Conservation (phyloP, 1,284 basidiomycete genomes). For the Naganishia cerealis region DNA sequence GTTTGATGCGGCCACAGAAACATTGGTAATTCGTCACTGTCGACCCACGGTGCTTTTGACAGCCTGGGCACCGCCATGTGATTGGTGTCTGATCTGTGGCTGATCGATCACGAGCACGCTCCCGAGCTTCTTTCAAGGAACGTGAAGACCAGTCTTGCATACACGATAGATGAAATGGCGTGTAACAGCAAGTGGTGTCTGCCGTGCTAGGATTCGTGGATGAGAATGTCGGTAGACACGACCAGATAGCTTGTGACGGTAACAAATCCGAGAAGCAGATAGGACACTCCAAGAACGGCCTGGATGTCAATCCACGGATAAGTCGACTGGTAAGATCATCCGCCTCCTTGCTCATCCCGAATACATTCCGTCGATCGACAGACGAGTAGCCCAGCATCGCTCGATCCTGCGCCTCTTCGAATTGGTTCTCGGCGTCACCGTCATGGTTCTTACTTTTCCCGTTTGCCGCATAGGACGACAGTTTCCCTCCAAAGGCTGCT, state of each 20-base stretch:
- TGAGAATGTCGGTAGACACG: constrained; percentile 60
- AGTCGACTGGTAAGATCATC: constrained; percentile 51
- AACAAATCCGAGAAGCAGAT: constrained; percentile 54
- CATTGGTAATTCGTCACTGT: constrained; percentile 71
- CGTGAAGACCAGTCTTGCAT: constrained; percentile 78
- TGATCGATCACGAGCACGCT: constrained; percentile 52
- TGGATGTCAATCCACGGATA: constrained; percentile 45
- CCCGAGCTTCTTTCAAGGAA: constrained; percentile 63
- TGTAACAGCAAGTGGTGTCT: constrained; percentile 54
- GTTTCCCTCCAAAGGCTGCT: constrained; percentile 31
- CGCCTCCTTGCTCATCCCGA: constrained; percentile 42
- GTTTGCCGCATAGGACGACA: constrained; percentile 13
- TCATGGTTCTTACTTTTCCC: background rate
- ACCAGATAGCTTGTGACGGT: constrained; percentile 52
- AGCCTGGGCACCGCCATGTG: constrained; percentile 80
- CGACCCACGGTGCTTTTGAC: constrained; percentile 68
- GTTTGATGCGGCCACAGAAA: constrained; percentile 35
- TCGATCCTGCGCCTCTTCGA: constrained; percentile 33
- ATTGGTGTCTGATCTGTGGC: constrained; percentile 32
- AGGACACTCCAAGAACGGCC: constrained; percentile 52
- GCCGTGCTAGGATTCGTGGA: constrained; percentile 74
- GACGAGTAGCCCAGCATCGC: constrained; percentile 29
- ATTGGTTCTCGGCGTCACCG: constrained; percentile 21
- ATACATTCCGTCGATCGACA: constrained; percentile 12
- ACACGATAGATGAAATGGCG: constrained; percentile 53